Evolutionary conservation across 2,329 filamentous ascomycete genomes (phyloP), one percentile per base, ranked within the genome.

Genomic region (Pyrenophora teres): DNA sequence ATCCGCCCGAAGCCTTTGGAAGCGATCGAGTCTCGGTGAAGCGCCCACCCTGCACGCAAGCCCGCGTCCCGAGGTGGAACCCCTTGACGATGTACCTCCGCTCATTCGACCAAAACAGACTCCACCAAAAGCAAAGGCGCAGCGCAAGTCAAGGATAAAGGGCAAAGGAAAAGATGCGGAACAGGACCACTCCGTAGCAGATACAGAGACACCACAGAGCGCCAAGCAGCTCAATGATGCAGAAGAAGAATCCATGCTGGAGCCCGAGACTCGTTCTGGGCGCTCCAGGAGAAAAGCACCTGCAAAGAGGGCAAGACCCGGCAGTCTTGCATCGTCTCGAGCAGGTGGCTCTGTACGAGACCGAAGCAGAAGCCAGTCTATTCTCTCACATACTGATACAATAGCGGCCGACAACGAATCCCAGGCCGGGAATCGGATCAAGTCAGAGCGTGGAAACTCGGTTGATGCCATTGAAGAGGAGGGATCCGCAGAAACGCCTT

Each of bases 301-400:
- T 15, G 54, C 60, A 12, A 68, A 63, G 51, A 58, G 69, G 48
- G 57, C 54, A 30, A 61, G 73, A 52, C 68, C 68, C 21, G 73
- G 71, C 33, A 80, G 78, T 52, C 73, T 76, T 37, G 72, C 76
- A 19, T 80, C 79, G 12, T 80, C 78, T 12, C 74, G 74, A 44
- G 71, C 78, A 21, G 77, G 74, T 35, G 75, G 75, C 4, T 78
- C 77, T 13, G 59, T 70, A 21, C 74, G 75, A 52, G 74, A 72
- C 40, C 72, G 76, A 10, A 80, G 78, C 40, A 70, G 79, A 42
- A 81, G 79, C 57, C 77, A 77, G 31, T 81, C 79, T 10, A 71
- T 80, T 38, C 64, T 76, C 12, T 80, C 78, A 2, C 75, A 77
- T 38, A 72, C 74, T 4, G 77, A 78, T 19, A 75, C 73, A 0